These are phyloP conservation scores for Dichotomocladium elegans DNA, from an alignment of 371 early-diverging fungal genomes.

Conservation along the genomic window DNA sequence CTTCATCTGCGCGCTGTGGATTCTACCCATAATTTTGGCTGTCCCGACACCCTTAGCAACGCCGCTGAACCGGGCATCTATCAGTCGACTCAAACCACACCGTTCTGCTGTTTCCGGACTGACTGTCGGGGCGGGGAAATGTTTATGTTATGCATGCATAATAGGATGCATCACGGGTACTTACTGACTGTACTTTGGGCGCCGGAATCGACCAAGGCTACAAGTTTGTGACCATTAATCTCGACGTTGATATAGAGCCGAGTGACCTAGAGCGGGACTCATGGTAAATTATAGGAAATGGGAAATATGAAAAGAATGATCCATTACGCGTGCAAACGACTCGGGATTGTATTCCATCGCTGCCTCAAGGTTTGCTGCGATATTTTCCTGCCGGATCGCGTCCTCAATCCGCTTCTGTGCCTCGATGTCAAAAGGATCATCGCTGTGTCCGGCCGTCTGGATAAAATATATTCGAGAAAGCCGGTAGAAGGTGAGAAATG, in stretches of 20 bases:
- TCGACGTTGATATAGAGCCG: conserved; percentile 90
- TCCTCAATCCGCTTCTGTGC: conserved; percentile 91
- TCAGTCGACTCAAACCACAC: conserved; percentile 85
- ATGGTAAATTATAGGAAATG: no score
- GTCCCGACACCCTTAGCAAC: conserved; percentile 94
- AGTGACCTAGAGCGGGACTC: conserved; percentile 56
- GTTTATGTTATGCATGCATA: not conserved
- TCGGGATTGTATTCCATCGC: conserved; percentile 97
- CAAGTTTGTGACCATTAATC: conserved; percentile 84
- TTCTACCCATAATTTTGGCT: conserved; percentile 91
- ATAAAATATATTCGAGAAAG: not conserved
- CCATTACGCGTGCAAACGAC: conserved; percentile 76
- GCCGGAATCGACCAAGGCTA: conserved; percentile 96
- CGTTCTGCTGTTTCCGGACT: conserved; percentile 80
- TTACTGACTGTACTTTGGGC: conserved; percentile 96
- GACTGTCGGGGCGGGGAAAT: conserved; percentile 47
- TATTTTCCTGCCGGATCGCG: conserved; percentile 82
- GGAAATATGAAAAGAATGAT: no score
- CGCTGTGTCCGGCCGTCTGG: conserved; percentile 45
- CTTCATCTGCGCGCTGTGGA: conserved; percentile 86
- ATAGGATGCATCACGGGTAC: conserved; percentile 8
- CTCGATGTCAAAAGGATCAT: conserved; percentile 88
- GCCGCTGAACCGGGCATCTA: conserved; percentile 89
- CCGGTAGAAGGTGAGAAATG: no score
- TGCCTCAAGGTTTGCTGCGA: conserved; percentile 80